Evolutionary conservation across 2,329 filamentous ascomycete genomes (phyloP), one percentile per base, ranked within the genome.

Genomic region (Aspergillus spinulosporus): DNA sequence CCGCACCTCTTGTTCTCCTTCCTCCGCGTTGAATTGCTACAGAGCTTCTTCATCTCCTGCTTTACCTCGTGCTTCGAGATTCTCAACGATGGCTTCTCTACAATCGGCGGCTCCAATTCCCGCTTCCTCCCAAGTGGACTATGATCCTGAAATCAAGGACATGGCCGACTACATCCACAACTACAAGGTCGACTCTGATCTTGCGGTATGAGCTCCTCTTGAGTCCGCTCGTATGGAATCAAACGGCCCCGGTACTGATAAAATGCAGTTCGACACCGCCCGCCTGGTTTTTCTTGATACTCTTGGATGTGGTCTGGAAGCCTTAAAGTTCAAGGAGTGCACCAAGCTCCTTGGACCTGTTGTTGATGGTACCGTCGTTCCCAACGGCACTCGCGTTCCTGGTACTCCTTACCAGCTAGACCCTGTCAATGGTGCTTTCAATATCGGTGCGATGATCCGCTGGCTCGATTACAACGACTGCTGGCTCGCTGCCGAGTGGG

Each of bases 401-500:
- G 94, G 94, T 63, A 97, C 94, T 32, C 86, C 89, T 65, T 97
- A 93, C 80, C 88, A 95, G 78, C 87, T 99, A 66, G 94, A 97
- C 74, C 94, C 94, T 39, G 87, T 97, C 73, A 93, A 93, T 69
- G 94, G 88, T 61, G 94, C 94, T 62, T 97, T 99, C 85, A 97
- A 97, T 83, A 97, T 99, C 68, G 94, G 94, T 68, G 89, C 94
- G 69, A 96, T 96, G 88, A 96, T 99, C 80, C 85, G 94, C 72
- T 99, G 94, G 94, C 85, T 99, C 69, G 94, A 99, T 81, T 99
- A 97, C 85, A 99, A 99, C 76, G 94, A 99, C 84, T 97, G 94
- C 85, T 99, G 93, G 94, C 83, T 97, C 62, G 94, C 93, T 44
- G 94, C 94, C 55, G 94, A 99, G 80, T 99, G 94, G 94, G 94